Evolutionary conservation across 2,329 filamentous ascomycete species (phyloP).

Genomic region (Scedosporium aurantiacum): DNA sequence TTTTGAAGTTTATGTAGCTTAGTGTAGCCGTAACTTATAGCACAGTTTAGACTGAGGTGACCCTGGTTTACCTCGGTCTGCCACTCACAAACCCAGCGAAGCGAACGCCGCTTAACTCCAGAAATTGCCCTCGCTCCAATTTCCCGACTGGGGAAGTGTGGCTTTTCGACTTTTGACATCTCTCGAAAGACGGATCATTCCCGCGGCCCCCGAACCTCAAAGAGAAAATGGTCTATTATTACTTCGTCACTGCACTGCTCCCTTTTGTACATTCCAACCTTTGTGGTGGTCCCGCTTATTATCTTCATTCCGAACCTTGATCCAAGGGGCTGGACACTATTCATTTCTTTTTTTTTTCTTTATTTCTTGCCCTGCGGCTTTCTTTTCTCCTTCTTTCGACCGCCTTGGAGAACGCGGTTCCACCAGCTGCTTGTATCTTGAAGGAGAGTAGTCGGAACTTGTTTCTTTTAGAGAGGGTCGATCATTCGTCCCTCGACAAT

Average conservation of each 20-base stretch:
- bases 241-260: not conserved
- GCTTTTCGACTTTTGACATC: not conserved
- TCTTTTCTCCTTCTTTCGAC: too few species aligned
- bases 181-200: not conserved
- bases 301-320: not conserved
- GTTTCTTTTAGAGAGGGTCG: not conserved
- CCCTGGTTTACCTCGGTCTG: not conserved
- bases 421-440: not conserved
- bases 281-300: not conserved
- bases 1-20: too few species aligned
- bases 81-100: not conserved
- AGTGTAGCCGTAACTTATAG: too few species aligned
- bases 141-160: slow-evolving; percentile 1
- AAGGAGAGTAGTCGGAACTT: not conserved
- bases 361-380: not conserved
- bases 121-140: slow-evolving; percentile 1
- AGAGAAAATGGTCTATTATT: not conserved
- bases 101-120: not conserved
- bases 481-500: not conserved
- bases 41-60: too few species aligned
- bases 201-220: not conserved
- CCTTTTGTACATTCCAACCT: not conserved
- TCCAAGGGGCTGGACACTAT: not conserved
- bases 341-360: not conserved
- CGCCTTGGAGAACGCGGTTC: not conserved